These are phyloP conservation scores for Bruguiera gymnorhiza DNA, from an alignment of 345 rosid genomes.

Conservation along the genomic window DNA sequence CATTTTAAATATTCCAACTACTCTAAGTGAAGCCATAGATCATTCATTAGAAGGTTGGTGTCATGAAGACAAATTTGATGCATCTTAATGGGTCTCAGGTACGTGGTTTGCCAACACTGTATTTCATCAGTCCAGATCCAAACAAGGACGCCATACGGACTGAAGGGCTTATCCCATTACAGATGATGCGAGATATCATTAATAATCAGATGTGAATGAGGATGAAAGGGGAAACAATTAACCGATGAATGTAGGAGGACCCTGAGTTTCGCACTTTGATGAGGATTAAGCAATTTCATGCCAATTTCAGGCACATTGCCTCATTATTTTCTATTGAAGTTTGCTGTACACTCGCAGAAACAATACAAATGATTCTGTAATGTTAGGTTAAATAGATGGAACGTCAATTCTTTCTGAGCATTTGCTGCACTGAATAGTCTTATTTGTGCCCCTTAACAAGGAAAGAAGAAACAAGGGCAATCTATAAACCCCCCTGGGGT, in stretches of 20 bases:
- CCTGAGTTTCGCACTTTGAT: too few species aligned
- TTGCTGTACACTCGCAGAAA: neutral
- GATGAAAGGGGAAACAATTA: conserved; percentile 21
- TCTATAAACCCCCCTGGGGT: too few species aligned
- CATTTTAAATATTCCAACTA: neutral
- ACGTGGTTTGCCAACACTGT: conserved; percentile 81
- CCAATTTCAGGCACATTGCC: neutral
- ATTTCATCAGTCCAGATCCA: conserved; percentile 84
- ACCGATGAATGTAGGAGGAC: neutral
- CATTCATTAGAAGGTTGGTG: neutral
- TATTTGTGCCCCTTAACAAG: neutral
- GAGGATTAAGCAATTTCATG: too few species aligned
- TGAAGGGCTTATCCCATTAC: conserved; percentile 82
- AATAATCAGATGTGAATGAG: conserved; percentile 66
- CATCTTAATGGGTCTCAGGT: conserved; percentile 46
- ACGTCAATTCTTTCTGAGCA: too few species aligned
- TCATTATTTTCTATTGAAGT: neutral
- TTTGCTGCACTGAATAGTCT: neutral
- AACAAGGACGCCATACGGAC: conserved; percentile 85
- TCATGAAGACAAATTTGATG: neutral
- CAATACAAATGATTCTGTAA: neutral
- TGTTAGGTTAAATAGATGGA: neutral
- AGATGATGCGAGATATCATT: conserved; percentile 88
- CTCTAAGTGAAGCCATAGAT: neutral
- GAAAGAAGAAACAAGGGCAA: too few species aligned